phyloP scores from a whole-genome alignment of 1,284 basidiomycete species.

The Fomitopsis palustris region DNA sequence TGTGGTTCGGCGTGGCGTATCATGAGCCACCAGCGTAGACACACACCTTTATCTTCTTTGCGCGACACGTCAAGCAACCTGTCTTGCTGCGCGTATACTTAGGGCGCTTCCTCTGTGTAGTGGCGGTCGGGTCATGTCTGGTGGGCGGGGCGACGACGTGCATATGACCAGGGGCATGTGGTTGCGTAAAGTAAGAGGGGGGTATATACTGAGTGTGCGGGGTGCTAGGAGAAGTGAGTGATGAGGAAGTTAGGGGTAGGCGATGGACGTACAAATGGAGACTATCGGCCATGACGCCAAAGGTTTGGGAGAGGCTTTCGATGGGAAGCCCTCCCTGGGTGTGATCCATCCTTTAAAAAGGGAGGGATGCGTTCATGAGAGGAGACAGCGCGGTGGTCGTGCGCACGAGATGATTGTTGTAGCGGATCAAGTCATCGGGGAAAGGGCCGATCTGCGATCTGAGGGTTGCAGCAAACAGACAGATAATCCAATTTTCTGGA shows the following conservation, averaged over 20 bases:
- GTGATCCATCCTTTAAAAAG: slow-evolving; percentile 26
- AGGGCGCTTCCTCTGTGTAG: slow-evolving; percentile 67
- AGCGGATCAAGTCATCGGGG: slow-evolving; percentile 33
- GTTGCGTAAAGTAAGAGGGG: slow-evolving; percentile 42
- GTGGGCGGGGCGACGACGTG: slow-evolving; percentile 45
- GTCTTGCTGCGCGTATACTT: slow-evolving; percentile 87
- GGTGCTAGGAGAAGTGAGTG: slow-evolving; percentile 21
- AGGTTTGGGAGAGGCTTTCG: slow-evolving; percentile 28
- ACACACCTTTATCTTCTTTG: slow-evolving; percentile 83
- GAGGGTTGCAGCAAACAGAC: slow-evolving; percentile 4
- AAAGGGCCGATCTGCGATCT: slow-evolving; percentile 23
- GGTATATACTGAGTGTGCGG: slow-evolving; percentile 41
- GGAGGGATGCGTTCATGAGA: slow-evolving; percentile 16
- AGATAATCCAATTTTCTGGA: slow-evolving; percentile 20
- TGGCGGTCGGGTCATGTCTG: slow-evolving; percentile 38
- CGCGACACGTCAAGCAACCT: slow-evolving; percentile 78
- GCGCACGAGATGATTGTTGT: slow-evolving; percentile 25
- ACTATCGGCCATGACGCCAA: slow-evolving; percentile 51
- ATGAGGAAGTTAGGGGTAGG: slow-evolving; percentile 6
- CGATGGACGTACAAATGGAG: slow-evolving; percentile 52
- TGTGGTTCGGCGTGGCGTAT: slow-evolving; percentile 10
- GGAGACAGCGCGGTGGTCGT: slow-evolving; percentile 9
- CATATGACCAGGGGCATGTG: slow-evolving; percentile 36
- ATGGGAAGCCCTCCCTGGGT: slow-evolving; percentile 19
- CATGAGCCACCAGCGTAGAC: slow-evolving; percentile 2